Conservation (phyloP, 2,329 filamentous ascomycete species). For the Westerdykella aurantiaca region DNA sequence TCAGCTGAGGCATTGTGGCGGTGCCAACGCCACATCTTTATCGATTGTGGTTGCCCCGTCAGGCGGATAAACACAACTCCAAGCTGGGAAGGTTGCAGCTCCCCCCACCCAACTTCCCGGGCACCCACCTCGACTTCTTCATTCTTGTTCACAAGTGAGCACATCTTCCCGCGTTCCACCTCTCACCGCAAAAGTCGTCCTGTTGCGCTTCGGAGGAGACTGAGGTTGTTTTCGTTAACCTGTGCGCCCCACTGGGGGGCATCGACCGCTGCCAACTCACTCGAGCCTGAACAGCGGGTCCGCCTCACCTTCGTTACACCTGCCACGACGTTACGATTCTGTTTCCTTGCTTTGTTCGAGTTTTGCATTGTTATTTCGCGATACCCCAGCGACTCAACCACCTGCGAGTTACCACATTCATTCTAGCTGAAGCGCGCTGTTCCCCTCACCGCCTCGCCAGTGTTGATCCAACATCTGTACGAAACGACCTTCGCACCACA, state of each 20-base stretch:
- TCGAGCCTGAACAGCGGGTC: slow-evolving; percentile 13
- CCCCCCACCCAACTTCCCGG: not conserved
- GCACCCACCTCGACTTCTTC: not conserved
- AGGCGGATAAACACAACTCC: slow-evolving; percentile 4
- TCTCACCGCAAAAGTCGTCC: slow-evolving; percentile 7
- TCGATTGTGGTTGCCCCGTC: slow-evolving; percentile 7
- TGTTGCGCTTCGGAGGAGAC: slow-evolving; percentile 1
- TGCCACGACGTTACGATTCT: slow-evolving; percentile 30
- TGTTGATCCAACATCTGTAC: not conserved
- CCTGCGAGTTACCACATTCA: not conserved
- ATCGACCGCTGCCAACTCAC: slow-evolving; percentile 16
- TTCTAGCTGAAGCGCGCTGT: not conserved
- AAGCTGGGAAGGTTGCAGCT: slow-evolving; percentile 1
- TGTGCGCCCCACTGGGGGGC: slow-evolving; percentile 22
- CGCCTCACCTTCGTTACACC: slow-evolving; percentile 14
- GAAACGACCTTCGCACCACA: slow-evolving; percentile 3
- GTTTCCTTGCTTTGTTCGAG: slow-evolving; percentile 8
- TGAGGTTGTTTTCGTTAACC: slow-evolving; percentile 15
- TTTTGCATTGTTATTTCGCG: slow-evolving; percentile 5
- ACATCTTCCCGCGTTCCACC: too few relatives aligned
- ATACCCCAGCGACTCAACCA: slow-evolving; percentile 8
- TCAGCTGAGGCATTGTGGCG: slow-evolving; percentile 4
- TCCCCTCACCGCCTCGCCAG: not conserved
- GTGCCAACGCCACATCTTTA: slow-evolving; percentile 4
- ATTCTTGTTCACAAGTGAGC: too few relatives aligned